Base-by-base conservation (phyloP, 2,329 filamentous ascomycete genomes). In the Aspergillus costaricaensis region DNA sequence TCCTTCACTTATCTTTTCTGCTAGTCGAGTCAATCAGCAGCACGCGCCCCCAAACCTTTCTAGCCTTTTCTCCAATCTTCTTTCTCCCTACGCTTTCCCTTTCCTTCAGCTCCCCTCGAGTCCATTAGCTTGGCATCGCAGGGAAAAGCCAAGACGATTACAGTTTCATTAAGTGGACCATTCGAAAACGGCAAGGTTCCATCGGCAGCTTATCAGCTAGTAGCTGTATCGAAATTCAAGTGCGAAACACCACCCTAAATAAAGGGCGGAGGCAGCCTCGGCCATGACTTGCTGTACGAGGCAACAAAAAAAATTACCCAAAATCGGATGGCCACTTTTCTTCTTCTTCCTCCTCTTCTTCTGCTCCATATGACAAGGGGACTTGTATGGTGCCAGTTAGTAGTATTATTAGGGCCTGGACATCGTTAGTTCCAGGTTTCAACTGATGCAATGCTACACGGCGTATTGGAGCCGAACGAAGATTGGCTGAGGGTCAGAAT, bases 91-190 rank as follows among this genome's bases (percentile, higher is more conserved):
- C 12, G 32, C 32, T 36, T 36, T 21, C 41, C 19, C 10, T 44
- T 23, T 9, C 21, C 12, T 44, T 23, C 41, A 21, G 41, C 41
- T 44, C 14, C 14, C 14, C 14, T 21, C 10, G 41, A 44, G 41
- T 21, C 19, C 57, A 56, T 59, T 50, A 52, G 50, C 44, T 32
- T 54, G 39, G 55, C 57, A 61, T 39, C 47, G 15, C 25, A 30
- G 25, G 32, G 14, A 50, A 50, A 30, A 27, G 9, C 25, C 47
- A 63, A 56, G 55, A 63, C 61, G 51, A 36, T 55, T 63, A 49
- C 55, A 41, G 25, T 43, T 56, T 57, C 41, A 44, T 44, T 23
- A 44, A 21, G 41, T 44, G 41, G 41, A 19, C 23, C 41, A 23
- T 23, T 19, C 30, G 15, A 14, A 48, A n/a, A 25, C 47, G 47